phyloP scores from a whole-genome alignment of 345 rosid species.

The Hypericum perforatum region DNA sequence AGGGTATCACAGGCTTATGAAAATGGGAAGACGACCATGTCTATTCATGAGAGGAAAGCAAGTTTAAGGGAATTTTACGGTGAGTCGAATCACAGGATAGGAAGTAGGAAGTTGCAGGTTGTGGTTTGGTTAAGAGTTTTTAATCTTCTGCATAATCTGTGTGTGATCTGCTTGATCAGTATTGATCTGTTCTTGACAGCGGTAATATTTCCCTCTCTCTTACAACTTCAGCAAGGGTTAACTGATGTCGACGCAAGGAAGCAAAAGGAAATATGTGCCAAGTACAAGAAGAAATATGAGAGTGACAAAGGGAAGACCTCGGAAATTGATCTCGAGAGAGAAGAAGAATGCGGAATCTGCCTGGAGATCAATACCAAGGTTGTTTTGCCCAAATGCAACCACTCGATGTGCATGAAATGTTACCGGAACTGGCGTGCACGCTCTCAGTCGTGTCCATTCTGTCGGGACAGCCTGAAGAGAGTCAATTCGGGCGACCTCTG shows the following conservation, averaged over 20 bases:
- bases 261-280: conserved; percentile 55
- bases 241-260: conserved; percentile 67
- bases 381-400: conserved; percentile 73
- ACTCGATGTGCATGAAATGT: conserved; percentile 75
- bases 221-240: conserved; percentile 77
- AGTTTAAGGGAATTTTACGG: conserved; percentile 85
- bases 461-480: conserved; percentile 69
- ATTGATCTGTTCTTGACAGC: conserved; percentile 31
- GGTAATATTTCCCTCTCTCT: conserved; percentile 73
- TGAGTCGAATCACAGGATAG: conserved; percentile 16
- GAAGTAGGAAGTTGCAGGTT: not conserved
- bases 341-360: conserved; percentile 93
- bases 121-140: not conserved
- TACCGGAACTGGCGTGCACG: conserved; percentile 59
- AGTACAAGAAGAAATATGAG: conserved; percentile 39
- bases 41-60: conserved; percentile 74
- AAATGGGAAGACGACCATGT: conserved; percentile 90
- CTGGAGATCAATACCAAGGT: conserved; percentile 62
- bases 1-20: conserved; percentile 49
- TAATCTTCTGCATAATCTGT: not conserved
- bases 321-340: conserved; percentile 70
- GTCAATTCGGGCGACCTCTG: conserved; percentile 75
- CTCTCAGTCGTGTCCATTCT: conserved; percentile 88
- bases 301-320: conserved; percentile 57
- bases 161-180: not conserved